These are phyloP conservation scores for Geotrichum reessii DNA, from an alignment of 1,139 yeast species.

Conservation along the genomic window DNA sequence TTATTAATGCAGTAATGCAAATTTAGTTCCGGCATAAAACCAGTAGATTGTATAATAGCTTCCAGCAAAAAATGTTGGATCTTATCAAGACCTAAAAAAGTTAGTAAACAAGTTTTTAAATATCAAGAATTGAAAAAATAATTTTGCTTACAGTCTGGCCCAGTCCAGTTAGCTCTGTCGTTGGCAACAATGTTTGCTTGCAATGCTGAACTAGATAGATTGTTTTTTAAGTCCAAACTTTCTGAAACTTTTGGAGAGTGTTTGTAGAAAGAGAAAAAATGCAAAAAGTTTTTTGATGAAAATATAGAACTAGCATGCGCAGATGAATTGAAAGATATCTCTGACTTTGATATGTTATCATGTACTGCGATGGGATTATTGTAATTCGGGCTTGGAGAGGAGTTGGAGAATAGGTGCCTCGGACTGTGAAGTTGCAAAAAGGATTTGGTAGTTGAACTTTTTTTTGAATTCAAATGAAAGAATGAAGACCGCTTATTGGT, in stretches of 20 bases:
- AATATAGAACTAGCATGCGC: neutral
- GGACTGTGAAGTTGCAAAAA: neutral
- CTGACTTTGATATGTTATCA: neutral
- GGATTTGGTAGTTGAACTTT: neutral
- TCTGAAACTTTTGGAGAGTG: neutral
- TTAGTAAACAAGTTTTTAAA: neutral
- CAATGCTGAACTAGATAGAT: no score
- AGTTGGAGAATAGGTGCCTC: neutral
- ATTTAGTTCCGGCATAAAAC: neutral
- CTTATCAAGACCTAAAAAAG: neutral
- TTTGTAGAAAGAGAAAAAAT: neutral
- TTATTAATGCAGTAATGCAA: conserved; percentile 6
- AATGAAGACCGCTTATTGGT: neutral
- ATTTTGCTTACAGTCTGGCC: neutral
- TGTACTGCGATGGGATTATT: neutral
- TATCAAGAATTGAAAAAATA: neutral
- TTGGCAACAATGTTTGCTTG: no score
- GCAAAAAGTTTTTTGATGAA: neutral
- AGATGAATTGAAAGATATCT: neutral
- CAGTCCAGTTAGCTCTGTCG: no score
- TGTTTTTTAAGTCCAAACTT: no score
- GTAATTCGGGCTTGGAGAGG: neutral
- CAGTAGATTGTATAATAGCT: conserved; percentile 1
- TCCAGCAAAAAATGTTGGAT: neutral
- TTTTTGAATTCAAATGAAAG: neutral